Evolutionary conservation across 1,284 basidiomycete species (phyloP), one percentile per base, ranked within the genome.

Genomic region (Pseudozyma sp.): DNA sequence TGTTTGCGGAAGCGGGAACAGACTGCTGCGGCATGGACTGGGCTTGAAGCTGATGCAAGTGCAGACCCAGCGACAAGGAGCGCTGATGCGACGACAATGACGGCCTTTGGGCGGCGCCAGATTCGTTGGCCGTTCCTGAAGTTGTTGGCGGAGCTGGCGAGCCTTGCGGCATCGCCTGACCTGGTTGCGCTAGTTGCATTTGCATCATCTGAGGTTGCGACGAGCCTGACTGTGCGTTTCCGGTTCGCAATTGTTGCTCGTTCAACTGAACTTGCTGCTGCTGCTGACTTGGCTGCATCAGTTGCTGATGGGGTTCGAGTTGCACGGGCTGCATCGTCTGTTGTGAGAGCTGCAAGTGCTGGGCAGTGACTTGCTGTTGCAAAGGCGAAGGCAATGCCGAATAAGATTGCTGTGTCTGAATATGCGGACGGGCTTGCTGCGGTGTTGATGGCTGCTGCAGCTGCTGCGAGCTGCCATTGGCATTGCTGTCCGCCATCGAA

Each of bases 61-160:
- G 68, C 39, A 76, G 6, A 11, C 73, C 73, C 16, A 76, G 25
- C 2, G 73, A 76, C 3, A 67, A 40, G 8, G 73, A 76, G 9
- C 73, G 68, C n/a, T 76, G 73, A 52, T 76, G 73, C n/a, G 67
- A 50, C 10, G 54, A 45, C 45, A 62, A 47, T 14, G 56, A 42
- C 9, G 61, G 71, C 47, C 62, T 51, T 31, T 74, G 71, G 18
- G 42, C 58, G 10, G 45, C 53, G 31, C 51, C 40, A 12, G 45
- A 47, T 12, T 59, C 65, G 18, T 69, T 63, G 11, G 47, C 25
- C 58, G 55, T 51, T 42, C 50, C 44, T 12, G 39, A 38, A n/a
- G 51, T 42, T 10, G 35, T 25, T 1, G 45, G 18, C 7, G 52
- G 16, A 6, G 63, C 19, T 40, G 52, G 48, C 10, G 47, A 47